Evolutionary conservation across 2,329 filamentous ascomycete genomes (phyloP).

Genomic region (Amauroascus verrucosus): DNA sequence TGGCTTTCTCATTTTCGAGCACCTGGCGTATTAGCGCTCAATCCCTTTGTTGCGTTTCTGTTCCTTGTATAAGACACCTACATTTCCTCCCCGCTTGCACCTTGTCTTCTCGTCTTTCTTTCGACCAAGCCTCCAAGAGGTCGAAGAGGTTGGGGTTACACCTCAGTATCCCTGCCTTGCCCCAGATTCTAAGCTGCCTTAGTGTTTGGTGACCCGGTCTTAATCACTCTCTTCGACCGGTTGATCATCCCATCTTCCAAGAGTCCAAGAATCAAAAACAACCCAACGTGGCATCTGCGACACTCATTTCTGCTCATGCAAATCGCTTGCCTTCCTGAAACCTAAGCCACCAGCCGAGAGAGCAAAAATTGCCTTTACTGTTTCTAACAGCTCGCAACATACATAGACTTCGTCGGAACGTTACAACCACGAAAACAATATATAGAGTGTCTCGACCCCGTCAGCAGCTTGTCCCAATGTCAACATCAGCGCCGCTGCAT

Average conservation of each 20-base stretch:
- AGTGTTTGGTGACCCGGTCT: not conserved
- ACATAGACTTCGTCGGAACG: slow-evolving; percentile 7
- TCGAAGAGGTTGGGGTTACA: slow-evolving; percentile 3
- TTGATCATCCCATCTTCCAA: not conserved
- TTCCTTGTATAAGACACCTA: not conserved
- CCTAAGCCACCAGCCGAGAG: not conserved
- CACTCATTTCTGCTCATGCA: not conserved
- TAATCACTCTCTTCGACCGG: not conserved
- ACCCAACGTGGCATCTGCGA: slow-evolving; percentile 1
- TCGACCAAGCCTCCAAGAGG: not conserved
- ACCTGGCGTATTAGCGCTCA: too few species aligned
- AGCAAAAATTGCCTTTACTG: not conserved
- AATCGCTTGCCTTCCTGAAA: not conserved
- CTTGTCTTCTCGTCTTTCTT: not conserved
- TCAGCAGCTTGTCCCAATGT: not conserved
- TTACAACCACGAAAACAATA: not conserved
- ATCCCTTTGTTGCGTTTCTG: too few species aligned
- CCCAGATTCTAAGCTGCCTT: not conserved
- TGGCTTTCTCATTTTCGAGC: not conserved
- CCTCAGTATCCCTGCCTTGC: not conserved
- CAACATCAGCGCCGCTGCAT: not conserved
- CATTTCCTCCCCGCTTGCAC: not conserved
- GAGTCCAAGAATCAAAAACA: not conserved
- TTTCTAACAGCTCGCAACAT: not conserved
- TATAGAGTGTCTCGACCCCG: slow-evolving; percentile 2